These are phyloP conservation scores for Epicoccum nigrum DNA, from an alignment of 2,329 filamentous ascomycete genomes.

Conservation along the genomic window DNA sequence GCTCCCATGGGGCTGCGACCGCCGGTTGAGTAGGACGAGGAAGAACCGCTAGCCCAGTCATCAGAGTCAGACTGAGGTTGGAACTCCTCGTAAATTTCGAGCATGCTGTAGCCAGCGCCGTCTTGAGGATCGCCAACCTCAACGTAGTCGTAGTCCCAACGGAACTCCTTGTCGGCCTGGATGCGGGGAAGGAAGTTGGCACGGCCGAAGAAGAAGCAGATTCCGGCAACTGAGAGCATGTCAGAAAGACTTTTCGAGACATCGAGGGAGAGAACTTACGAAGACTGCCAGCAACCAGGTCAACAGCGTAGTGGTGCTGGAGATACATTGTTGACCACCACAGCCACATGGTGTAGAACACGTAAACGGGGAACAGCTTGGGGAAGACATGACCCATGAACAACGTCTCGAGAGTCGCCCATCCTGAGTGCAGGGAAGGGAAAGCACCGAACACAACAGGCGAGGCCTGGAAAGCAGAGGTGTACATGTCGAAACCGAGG, in stretches of 20 bases:
- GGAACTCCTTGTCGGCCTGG: constrained; percentile 82
- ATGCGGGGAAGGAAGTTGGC: constrained; percentile 80
- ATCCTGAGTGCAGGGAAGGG: constrained; percentile 88
- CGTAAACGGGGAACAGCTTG: constrained; percentile 76
- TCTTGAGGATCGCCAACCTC: constrained; percentile 73
- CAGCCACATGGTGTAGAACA: constrained; percentile 87
- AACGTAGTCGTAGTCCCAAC: constrained; percentile 96
- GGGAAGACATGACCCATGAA: constrained; percentile 96
- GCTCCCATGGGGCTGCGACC: constrained; percentile 60
- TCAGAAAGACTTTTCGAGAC: constrained; percentile 27
- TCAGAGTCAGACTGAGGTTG: constrained; percentile 70
- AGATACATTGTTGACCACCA: constrained; percentile 99
- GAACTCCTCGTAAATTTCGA: constrained; percentile 61
- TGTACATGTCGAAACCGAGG: constrained; percentile 92
- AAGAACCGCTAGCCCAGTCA: constrained; percentile 89
- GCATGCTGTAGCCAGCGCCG: constrained; percentile 58
- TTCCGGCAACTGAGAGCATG: constrained; percentile 60
- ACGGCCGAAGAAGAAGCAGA: constrained; percentile 82
- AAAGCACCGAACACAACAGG: constrained; percentile 95
- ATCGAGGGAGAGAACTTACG: constrained; percentile 38
- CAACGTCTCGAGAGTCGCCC: constrained; percentile 85
- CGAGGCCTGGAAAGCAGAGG: constrained; percentile 86
- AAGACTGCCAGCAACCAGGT: constrained; percentile 84
- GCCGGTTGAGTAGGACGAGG: constrained; percentile 73
- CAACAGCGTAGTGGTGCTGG: constrained; percentile 94